phyloP scores from a whole-genome alignment of 371 early-diverging fungal genomes.

The Dipsacomyces acuminosporus region DNA sequence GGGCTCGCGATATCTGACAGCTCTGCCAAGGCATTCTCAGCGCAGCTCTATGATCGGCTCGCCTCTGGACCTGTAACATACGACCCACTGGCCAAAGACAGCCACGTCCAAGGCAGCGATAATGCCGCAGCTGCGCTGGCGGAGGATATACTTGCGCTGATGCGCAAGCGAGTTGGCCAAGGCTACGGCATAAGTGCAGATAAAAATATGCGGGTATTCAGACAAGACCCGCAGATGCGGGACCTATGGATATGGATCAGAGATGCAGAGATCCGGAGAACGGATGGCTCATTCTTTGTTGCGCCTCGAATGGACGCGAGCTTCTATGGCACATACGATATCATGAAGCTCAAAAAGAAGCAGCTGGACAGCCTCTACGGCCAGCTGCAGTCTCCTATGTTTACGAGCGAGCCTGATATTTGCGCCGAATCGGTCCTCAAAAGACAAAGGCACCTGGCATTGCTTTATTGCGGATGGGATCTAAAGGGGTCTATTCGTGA shows the following conservation, averaged over 20 bases:
- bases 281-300: slow-evolving; percentile 48
- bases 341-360: slow-evolving; percentile 36
- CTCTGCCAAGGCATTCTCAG: slow-evolving; percentile 1
- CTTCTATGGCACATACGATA: slow-evolving; percentile 65
- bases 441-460: slow-evolving; percentile 60
- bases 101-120: neutral
- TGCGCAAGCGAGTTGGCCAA: slow-evolving; percentile 62
- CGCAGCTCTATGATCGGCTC: slow-evolving; percentile 5
- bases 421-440: slow-evolving; percentile 15
- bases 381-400: slow-evolving; percentile 6
- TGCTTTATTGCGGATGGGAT: slow-evolving; percentile 72
- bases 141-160: slow-evolving; percentile 68
- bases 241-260: slow-evolving; percentile 75
- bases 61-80: neutral
- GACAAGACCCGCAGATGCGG: slow-evolving; percentile 47
- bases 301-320: slow-evolving; percentile 57
- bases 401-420: slow-evolving; percentile 1
- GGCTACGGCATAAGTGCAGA: slow-evolving; percentile 76
- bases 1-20: neutral
- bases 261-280: slow-evolving; percentile 55
- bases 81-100: slow-evolving; percentile 8
- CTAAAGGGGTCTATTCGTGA: slow-evolving; percentile 61
- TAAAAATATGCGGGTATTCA: slow-evolving; percentile 44
- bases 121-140: slow-evolving; percentile 6
- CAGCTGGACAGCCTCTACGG: slow-evolving; percentile 24